Conservation (phyloP, 768 basidiomycete genomes). For the Leccinellum rugosiceps region DNA sequence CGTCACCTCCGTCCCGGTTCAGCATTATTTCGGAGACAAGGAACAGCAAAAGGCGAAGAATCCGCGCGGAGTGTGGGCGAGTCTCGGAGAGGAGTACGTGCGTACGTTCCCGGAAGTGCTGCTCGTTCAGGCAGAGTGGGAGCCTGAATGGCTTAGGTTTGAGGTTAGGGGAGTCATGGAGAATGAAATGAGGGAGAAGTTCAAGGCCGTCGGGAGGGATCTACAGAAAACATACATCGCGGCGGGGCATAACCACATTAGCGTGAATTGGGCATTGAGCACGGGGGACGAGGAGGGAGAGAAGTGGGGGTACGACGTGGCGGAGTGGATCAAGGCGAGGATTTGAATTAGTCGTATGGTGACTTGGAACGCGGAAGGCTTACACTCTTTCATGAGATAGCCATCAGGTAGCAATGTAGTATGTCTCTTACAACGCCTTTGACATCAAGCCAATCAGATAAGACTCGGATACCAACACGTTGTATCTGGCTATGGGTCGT, state of each 20-base stretch:
- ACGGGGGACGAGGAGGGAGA: conserved; percentile 59
- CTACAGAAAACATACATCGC: conserved; percentile 35
- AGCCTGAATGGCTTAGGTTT: conserved; percentile 44
- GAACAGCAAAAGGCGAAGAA: conserved; percentile 38
- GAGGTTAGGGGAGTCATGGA: conserved; percentile 37
- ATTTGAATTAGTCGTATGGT: background rate
- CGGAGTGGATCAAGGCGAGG: conserved; percentile 31
- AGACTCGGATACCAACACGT: background rate
- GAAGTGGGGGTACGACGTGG: conserved; percentile 54
- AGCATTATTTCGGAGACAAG: conserved; percentile 38
- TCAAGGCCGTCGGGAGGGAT: conserved; percentile 23
- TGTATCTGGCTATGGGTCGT: background rate
- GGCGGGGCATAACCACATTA: conserved; percentile 62
- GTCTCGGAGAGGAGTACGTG: conserved; percentile 34
- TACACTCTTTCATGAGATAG: background rate
- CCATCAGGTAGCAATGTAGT: background rate
- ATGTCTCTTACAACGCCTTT: background rate
- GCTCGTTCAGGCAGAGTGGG: conserved; percentile 50
- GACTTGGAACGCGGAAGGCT: conserved; percentile 4
- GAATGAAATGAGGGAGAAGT: conserved; percentile 35
- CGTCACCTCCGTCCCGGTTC: conserved; percentile 18
- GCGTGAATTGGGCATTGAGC: conserved; percentile 45
- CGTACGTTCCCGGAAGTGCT: conserved; percentile 44
- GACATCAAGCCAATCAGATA: background rate
- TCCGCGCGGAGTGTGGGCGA: conserved; percentile 40